These are phyloP conservation scores for Trichoderma sp. DNA, from an alignment of 2,329 filamentous ascomycete genomes.

Conservation along the genomic window DNA sequence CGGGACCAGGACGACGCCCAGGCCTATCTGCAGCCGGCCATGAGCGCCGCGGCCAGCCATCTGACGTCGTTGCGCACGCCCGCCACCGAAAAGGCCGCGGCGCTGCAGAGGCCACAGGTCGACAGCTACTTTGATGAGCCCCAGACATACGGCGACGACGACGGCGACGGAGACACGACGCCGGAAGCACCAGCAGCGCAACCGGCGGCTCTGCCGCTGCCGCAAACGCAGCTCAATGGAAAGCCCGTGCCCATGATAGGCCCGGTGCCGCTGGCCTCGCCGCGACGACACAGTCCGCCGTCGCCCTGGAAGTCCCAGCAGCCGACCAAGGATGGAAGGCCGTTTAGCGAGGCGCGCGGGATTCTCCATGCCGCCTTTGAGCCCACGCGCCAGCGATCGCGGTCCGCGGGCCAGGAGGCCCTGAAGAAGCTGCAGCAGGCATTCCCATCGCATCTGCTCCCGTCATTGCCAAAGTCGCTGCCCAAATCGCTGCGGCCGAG, in stretches of 20 bases:
- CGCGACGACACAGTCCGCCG: conserved; percentile 29
- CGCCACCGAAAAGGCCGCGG: conserved; percentile 59
- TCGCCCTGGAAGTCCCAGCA: conserved; percentile 36
- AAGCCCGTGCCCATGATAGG: conserved; percentile 17
- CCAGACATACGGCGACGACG: conserved; percentile 28
- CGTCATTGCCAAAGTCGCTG: conserved; percentile 48
- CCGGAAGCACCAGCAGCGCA: conserved; percentile 30
- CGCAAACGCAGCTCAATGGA: background rate
- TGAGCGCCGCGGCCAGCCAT: conserved; percentile 58
- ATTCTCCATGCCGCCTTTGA: conserved; percentile 50
- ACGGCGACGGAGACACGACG: conserved; percentile 30
- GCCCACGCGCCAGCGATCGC: conserved; percentile 52
- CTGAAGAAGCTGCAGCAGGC: conserved; percentile 59
- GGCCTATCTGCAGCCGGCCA: conserved; percentile 60
- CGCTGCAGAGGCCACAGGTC: conserved; percentile 48
- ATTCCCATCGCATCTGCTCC: conserved; percentile 51
- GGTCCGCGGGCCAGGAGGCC: conserved; percentile 59
- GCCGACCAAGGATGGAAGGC: conserved; percentile 27
- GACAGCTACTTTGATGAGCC: conserved; percentile 32
- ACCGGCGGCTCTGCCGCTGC: background rate
- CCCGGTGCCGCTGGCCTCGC: conserved; percentile 16
- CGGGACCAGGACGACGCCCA: conserved; percentile 58
- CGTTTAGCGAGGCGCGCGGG: conserved; percentile 33
- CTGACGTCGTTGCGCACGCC: conserved; percentile 57
- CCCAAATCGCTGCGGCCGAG: conserved; percentile 44